Conservation (phyloP, 169 alveolate genomes). For the Theileria annulata region DNA sequence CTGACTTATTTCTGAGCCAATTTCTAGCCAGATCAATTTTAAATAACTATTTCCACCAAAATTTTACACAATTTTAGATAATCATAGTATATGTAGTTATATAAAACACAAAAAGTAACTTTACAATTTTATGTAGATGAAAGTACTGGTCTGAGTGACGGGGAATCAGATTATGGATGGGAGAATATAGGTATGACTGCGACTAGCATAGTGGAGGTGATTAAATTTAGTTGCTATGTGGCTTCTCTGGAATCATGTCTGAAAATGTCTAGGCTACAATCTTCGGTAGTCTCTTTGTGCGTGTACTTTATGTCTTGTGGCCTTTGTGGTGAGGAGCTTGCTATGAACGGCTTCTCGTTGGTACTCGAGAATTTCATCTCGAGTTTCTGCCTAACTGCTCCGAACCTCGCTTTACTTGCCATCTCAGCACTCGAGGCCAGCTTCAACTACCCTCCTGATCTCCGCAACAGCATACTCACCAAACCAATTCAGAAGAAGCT, state of each 20-base stretch:
- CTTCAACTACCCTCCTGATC: conserved; percentile 68
- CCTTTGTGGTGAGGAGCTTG: conserved; percentile 71
- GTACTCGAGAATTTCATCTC: conserved; percentile 39
- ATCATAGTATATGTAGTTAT: neutral
- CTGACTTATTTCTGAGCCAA: no score
- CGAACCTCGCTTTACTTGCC: conserved; percentile 61
- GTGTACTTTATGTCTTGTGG: conserved; percentile 76
- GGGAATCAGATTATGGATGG: conserved; percentile 51
- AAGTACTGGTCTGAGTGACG: neutral
- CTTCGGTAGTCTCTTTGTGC: conserved; percentile 66
- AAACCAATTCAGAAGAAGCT: conserved; percentile 68
- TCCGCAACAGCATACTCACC: conserved; percentile 65
- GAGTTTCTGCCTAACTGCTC: conserved; percentile 56
- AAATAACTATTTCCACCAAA: no score
- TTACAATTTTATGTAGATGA: neutral
- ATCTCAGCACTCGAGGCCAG: conserved; percentile 66
- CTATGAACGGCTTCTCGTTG: conserved; percentile 71
- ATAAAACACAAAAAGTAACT: neutral
- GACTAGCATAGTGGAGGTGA: conserved; percentile 66
- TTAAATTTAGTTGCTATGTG: conserved; percentile 64
- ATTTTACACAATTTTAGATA: neutral
- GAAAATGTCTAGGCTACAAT: conserved; percentile 73
- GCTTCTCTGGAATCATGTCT: conserved; percentile 52
- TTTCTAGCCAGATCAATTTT: no score
- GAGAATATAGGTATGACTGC: conserved; percentile 77